Evolutionary conservation across 345 rosid genomes (phyloP).

Genomic region (Ceriops decandra): DNA sequence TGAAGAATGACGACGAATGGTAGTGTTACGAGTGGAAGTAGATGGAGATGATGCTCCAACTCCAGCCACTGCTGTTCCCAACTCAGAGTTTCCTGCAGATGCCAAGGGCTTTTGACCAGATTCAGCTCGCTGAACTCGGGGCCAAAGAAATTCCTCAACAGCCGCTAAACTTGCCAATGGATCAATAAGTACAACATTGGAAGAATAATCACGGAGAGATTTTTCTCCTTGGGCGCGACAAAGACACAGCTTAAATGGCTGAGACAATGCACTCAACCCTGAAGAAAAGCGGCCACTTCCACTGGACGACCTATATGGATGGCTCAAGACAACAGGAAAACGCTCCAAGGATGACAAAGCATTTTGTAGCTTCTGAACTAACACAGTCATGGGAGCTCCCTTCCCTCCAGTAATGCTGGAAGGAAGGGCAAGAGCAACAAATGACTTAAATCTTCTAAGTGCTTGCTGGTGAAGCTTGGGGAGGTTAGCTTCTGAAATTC

Average conservation of each 20-base stretch:
- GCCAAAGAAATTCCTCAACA: constrained; percentile 97
- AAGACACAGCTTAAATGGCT: constrained; percentile 87
- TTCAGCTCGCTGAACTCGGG: constrained; percentile 85
- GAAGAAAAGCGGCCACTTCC: constrained; percentile 96
- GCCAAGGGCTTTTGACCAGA: constrained; percentile 65
- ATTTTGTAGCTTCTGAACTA: constrained; percentile 96
- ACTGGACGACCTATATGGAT: constrained; percentile 75
- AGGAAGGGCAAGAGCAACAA: constrained; percentile 75
- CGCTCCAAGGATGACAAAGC: constrained; percentile 92
- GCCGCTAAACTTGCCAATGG: constrained; percentile 95
- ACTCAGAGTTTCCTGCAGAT: constrained; percentile 65
- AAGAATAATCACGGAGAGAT: constrained; percentile 91
- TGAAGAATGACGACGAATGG: constrained; percentile 70
- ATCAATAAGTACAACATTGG: constrained; percentile 87
- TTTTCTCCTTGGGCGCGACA: constrained; percentile 93
- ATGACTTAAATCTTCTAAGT: constrained; percentile 68
- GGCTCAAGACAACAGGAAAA: constrained; percentile 93
- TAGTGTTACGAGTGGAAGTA: constrained; percentile 61
- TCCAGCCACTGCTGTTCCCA: constrained; percentile 50
- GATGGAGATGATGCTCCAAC: constrained; percentile 83
- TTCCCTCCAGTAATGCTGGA: constrained; percentile 39
- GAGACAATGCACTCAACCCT: constrained; percentile 91
- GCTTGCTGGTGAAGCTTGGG: constrained; percentile 83
- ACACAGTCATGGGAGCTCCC: constrained; percentile 63
- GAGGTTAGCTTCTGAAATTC: constrained; percentile 64